Evolutionary conservation across 2,329 filamentous ascomycete genomes (phyloP).

Genomic region (Stagonosporopsis vannaccii): DNA sequence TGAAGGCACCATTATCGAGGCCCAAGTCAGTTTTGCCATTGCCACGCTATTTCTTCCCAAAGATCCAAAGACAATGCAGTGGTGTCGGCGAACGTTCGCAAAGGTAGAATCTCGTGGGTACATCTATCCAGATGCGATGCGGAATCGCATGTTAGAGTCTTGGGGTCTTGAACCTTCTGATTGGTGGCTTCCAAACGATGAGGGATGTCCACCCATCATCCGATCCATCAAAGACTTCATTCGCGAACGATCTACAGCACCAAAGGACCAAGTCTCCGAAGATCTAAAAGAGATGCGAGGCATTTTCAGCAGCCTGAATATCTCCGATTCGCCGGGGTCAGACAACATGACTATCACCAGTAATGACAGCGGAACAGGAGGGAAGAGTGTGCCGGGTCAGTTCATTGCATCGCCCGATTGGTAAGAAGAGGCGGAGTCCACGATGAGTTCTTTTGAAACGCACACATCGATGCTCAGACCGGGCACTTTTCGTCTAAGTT

Average conservation of each 20-base stretch:
- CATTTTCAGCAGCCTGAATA: slow-evolving; percentile 61
- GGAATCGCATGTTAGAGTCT: slow-evolving; percentile 75
- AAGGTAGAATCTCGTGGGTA: slow-evolving; percentile 84
- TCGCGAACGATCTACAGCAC: slow-evolving; percentile 70
- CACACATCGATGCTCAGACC: background rate
- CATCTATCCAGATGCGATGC: slow-evolving; percentile 78
- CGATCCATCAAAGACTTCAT: slow-evolving; percentile 81
- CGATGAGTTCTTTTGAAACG: background rate
- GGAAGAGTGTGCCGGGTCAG: background rate
- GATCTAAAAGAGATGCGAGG: slow-evolving; percentile 77
- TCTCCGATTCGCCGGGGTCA: slow-evolving; percentile 44
- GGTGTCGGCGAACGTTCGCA: slow-evolving; percentile 81
- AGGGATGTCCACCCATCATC: slow-evolving; percentile 76
- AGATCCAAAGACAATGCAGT: slow-evolving; percentile 75
- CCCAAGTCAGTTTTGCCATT: slow-evolving; percentile 79
- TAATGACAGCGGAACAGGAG: slow-evolving; percentile 20
- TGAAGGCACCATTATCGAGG: slow-evolving; percentile 72
- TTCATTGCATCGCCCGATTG: slow-evolving; percentile 11
- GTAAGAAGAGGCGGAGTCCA: background rate
- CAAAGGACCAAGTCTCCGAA: slow-evolving; percentile 61
- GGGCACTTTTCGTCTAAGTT: background rate
- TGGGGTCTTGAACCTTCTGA: slow-evolving; percentile 76
- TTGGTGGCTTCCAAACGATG: slow-evolving; percentile 91
- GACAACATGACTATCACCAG: slow-evolving; percentile 39
- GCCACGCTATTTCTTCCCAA: slow-evolving; percentile 80